A percentile compares a stretch with the other conserved stretches of the same genome.
phyloP scores from a whole-genome alignment of 345 rosid species.

The Ricinus communis region DNA sequence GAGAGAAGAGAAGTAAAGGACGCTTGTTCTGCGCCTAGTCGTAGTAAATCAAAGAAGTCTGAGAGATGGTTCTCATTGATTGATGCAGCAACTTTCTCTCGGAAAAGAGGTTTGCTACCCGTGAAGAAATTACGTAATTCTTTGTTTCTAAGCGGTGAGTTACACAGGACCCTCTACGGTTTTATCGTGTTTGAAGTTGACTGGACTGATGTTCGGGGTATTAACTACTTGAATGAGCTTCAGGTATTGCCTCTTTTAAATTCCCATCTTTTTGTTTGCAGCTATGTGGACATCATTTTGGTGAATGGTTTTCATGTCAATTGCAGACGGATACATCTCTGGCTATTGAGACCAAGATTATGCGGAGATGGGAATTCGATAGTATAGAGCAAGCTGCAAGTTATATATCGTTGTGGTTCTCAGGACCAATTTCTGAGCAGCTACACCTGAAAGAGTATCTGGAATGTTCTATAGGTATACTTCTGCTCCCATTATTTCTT shows the following conservation, averaged over 20 bases:
- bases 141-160: conserved; percentile 57
- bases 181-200: conserved; percentile 89
- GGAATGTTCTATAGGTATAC: conserved; percentile 53
- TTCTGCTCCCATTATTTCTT: conserved; percentile 14
- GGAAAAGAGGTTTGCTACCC: conserved; percentile 54
- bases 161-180: conserved; percentile 79
- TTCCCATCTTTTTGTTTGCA: conserved; percentile 4
- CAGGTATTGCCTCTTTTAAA: conserved; percentile 56
- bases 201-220: conserved; percentile 81
- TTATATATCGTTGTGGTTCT: conserved; percentile 75
- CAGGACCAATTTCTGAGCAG: conserved; percentile 57
- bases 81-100: conserved; percentile 56
- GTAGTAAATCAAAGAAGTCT: conserved; percentile 37
- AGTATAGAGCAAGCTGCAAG: conserved; percentile 73
- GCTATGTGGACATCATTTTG: conserved; percentile 13
- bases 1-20: conserved; percentile 45
- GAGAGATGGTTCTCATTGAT: conserved; percentile 71
- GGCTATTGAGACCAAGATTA: conserved; percentile 82
- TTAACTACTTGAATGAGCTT: conserved; percentile 89
- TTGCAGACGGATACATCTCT: conserved; percentile 91
- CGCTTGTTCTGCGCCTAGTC: conserved; percentile 31
- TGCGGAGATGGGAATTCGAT: conserved; percentile 98
- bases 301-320: conserved; percentile 28
- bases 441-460: conserved; percentile 56
- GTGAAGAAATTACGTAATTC: conserved; percentile 67